Evolutionary conservation across 1,284 basidiomycete genomes (phyloP), one percentile per base, ranked within the genome.

Genomic region (Puccinia triticina): DNA sequence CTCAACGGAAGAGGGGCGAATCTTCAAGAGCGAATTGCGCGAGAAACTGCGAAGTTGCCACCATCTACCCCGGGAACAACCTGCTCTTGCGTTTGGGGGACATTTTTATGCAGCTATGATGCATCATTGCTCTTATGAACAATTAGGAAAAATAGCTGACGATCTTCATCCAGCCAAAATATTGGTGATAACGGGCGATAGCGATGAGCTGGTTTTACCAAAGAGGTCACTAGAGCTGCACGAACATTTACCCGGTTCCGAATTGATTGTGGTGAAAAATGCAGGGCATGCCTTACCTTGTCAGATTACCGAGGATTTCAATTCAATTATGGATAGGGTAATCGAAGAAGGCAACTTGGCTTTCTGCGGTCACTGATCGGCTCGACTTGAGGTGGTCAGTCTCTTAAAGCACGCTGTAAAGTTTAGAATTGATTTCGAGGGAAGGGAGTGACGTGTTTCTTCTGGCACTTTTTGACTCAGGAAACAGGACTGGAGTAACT

Each of bases 221-320:
- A 29, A 64, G 23, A 26, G 48, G 14, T 66, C 59, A 29, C 21
- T 18, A 21, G 61, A 64, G 26, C 26, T 77, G 1, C 76, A 77
- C 37, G 14, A 64, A 77, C 29, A 77, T 34, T 40, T 77, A 21
- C 57, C 57, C 10, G 76, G 61, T n/a, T 77, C 76, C 18, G 76
- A 77, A 53, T 67, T 77, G 43, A 34, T 77, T 12, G 46, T 77
- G 26, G 32, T 50, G 16, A 67, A 53, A 50, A 57, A 64, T 50
- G 61, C 57, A 0, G 76, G 76, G 18, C 76, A 77, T 67, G 76
- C 76, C n/a, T 76, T 76, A 21, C 2, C 26, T 16, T 57, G 43
- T 61, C 74, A 76, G 34, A 76, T 76, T 8, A 48, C 40, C 26
- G n/a, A 76, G 1, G 55, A 76, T n/a, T 59, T 59, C 29, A 59